Percentiles rank a stretch among this genome's conserved stretches.
Evolutionary conservation across 805 yeast species (phyloP).

Genomic region (Wickerhamomyces rabaulensis): DNA sequence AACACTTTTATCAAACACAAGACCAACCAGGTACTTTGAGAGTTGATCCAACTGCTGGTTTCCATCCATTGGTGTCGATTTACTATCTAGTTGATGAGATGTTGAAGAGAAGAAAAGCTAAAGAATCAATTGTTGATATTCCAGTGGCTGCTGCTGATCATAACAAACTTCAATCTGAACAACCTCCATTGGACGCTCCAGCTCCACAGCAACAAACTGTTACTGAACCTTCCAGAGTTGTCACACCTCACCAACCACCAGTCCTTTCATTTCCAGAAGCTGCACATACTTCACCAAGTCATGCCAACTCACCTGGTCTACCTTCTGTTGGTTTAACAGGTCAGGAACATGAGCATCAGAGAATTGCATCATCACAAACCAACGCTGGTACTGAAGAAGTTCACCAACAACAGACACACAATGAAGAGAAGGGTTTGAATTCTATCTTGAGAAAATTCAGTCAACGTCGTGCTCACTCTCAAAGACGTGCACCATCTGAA

Average conservation of each 20-base stretch:
- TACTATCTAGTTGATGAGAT: slow-evolving; percentile 85
- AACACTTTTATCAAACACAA: slow-evolving; percentile 45
- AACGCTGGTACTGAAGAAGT: slow-evolving; percentile 29
- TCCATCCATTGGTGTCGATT: slow-evolving; percentile 83
- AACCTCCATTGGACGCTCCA: slow-evolving; percentile 8
- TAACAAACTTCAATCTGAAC: slow-evolving; percentile 10
- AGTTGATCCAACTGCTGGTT: slow-evolving; percentile 68
- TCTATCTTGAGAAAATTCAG: slow-evolving; percentile 26
- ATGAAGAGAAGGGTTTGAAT: slow-evolving; percentile 24
- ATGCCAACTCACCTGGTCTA: slow-evolving; percentile 34
- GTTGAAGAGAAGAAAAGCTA: slow-evolving; percentile 61
- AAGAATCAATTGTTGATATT: slow-evolving; percentile 36
- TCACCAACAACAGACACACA: slow-evolving; percentile 30
- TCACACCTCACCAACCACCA: slow-evolving; percentile 35
- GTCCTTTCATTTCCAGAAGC: slow-evolving; percentile 41
- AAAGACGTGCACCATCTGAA: slow-evolving; percentile 16
- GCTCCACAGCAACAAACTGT: neutral
- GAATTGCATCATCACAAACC: slow-evolving; percentile 39
- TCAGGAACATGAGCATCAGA: slow-evolving; percentile 31
- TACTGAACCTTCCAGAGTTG: neutral
- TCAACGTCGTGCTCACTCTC: slow-evolving; percentile 22
- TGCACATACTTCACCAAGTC: slow-evolving; percentile 47
- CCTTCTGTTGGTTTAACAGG: slow-evolving; percentile 18
- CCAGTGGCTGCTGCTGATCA: slow-evolving; percentile 21
- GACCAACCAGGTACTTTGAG: slow-evolving; percentile 6